Evolutionary conservation across 2,329 filamentous ascomycete genomes (phyloP), one percentile per base, ranked within the genome.

Genomic region (Cryphonectria nitschkei): DNA sequence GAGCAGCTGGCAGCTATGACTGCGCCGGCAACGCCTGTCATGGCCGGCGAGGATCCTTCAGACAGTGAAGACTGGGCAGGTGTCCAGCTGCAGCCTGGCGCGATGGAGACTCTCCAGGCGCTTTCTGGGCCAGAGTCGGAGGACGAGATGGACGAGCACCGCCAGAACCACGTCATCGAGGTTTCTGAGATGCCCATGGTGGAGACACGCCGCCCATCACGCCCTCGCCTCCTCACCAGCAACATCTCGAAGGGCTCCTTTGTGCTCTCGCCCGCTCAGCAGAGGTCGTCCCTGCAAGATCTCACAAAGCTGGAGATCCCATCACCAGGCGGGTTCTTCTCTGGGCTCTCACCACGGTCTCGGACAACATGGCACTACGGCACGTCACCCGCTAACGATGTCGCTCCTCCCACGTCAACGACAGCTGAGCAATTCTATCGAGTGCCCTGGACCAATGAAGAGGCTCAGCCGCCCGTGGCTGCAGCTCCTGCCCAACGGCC

Each of bases 381-480:
- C 84, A 69, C 62, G 75, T 84, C 86, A 29, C 85, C 87, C 26
- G 70, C 73, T 16, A 85, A 88, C 9, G 86, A 86, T 26, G 78
- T 85, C 73, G 81, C 83, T 3, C 89, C 89, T 0, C 94, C 94
- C 1, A 95, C 93, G 0, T 97, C 95, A 1, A 93, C 94, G 41
- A 94, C 92, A n/a, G 95, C 95, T 13, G 93, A 97, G 79, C 89
- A 92, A 73, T 98, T 98, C 77, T 98, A 98, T 82, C 90, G 92
- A 73, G 87, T 92, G 39, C 94, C 95, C 3, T 98, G 94, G 91
- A 86, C 85, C 74, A 81, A 81, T 32, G 79, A 84, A 66, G 73
- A 81, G 9, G 76, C 78, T 52, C 80, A 81, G 37, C 79, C 73
- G 43, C 76, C 69, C 11, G 5, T 50, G 46, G 19, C 62, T 43